Conservation (phyloP, 805 yeast genomes). For the Pichia pseudocactophila region DNA sequence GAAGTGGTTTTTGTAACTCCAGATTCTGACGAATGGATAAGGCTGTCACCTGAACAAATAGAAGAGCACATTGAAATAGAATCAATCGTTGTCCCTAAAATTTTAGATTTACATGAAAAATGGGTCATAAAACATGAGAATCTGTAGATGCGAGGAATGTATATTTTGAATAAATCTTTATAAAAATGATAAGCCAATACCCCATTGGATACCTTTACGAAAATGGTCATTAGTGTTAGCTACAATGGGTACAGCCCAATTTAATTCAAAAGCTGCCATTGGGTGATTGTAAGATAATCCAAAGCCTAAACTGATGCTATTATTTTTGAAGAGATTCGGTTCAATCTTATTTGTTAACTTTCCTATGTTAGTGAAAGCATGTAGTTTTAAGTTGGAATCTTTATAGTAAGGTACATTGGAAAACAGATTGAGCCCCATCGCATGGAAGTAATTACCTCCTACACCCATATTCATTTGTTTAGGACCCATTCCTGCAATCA, state of each 20-base stretch:
- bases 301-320: slow-evolving; percentile 32
- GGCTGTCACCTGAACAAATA: slow-evolving; percentile 34
- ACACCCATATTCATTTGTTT: slow-evolving; percentile 39
- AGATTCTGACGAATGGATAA: slow-evolving; percentile 41
- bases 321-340: slow-evolving; percentile 6
- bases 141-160: not conserved
- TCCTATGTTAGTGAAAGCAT: slow-evolving; percentile 41
- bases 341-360: slow-evolving; percentile 26
- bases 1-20: slow-evolving; percentile 80
- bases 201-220: slow-evolving; percentile 49
- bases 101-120: slow-evolving; percentile 48
- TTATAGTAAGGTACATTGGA: slow-evolving; percentile 33
- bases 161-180: slow-evolving; percentile 15
- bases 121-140: slow-evolving; percentile 42
- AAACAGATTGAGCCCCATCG: slow-evolving; percentile 38
- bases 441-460: slow-evolving; percentile 44
- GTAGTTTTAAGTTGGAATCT: slow-evolving; percentile 41
- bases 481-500: slow-evolving; percentile 46
- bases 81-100: slow-evolving; percentile 69
- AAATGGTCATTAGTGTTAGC: slow-evolving; percentile 37
- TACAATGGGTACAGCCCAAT: slow-evolving; percentile 42
- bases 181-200: slow-evolving; percentile 51
- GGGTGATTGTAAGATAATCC: slow-evolving; percentile 50
- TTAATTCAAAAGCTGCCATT: slow-evolving; percentile 49
- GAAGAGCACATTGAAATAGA: slow-evolving; percentile 54